A percentile compares a stretch with the other conserved stretches of the same genome.
Evolutionary conservation across 1,139 yeast genomes (phyloP).

Genomic region (Zhuliangozyma parablackwelliae): DNA sequence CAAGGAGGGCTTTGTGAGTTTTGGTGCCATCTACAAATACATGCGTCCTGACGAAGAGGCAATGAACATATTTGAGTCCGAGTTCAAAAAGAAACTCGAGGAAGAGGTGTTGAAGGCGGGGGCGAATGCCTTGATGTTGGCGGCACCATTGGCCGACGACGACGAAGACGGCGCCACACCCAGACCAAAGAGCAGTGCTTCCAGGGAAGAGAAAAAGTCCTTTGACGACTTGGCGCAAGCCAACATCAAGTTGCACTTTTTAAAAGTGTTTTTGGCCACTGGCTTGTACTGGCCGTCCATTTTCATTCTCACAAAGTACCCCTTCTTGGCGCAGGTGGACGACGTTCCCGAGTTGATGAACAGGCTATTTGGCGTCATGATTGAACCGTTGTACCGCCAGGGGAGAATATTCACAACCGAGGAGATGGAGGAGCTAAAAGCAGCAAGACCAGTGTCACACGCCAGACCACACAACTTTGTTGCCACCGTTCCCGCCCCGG

Average conservation of each 20-base stretch:
- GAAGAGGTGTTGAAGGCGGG: conserved; percentile 60
- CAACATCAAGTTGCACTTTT: conserved; percentile 34
- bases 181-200: background rate
- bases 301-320: conserved; percentile 56
- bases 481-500: conserved; percentile 20
- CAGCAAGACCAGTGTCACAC: conserved; percentile 22
- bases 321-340: conserved; percentile 57
- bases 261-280: conserved; percentile 51
- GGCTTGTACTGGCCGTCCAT: conserved; percentile 67
- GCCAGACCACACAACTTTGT: conserved; percentile 31
- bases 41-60: conserved; percentile 44
- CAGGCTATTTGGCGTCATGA: conserved; percentile 45
- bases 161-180: conserved; percentile 27
- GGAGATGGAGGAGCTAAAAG: conserved; percentile 19
- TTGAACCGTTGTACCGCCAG: conserved; percentile 46
- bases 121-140: conserved; percentile 79
- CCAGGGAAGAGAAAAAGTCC: conserved; percentile 3
- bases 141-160: conserved; percentile 77
- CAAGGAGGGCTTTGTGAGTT: conserved; percentile 65
- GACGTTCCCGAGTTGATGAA: conserved; percentile 46
- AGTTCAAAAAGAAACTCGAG: conserved; percentile 51
- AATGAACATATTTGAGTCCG: conserved; percentile 38
- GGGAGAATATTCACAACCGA: conserved; percentile 14
- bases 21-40: conserved; percentile 58
- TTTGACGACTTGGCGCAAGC: conserved; percentile 11